Conservation (phyloP, 2,329 filamentous ascomycete species). For the Alternaria sp. region DNA sequence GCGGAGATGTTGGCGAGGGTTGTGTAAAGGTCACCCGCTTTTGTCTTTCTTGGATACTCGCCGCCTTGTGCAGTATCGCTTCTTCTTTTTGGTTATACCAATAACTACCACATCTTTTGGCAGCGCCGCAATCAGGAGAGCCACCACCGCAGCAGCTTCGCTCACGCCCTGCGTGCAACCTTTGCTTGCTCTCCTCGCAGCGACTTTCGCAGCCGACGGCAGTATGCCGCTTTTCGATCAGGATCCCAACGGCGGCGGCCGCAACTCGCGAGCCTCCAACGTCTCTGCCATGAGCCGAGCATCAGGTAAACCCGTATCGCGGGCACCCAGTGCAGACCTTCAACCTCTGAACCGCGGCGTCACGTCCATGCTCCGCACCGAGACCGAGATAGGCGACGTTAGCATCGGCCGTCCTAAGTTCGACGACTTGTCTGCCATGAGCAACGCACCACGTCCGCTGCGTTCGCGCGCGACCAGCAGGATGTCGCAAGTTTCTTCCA, state of each 20-base stretch:
- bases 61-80: constrained; percentile 22
- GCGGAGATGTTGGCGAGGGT: constrained; percentile 16
- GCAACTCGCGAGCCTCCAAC: constrained; percentile 56
- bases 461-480: constrained; percentile 45
- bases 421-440: constrained; percentile 46
- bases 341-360: constrained; percentile 47
- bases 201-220: constrained; percentile 1
- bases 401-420: constrained; percentile 37
- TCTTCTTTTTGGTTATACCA: constrained; percentile 25
- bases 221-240: constrained; percentile 54
- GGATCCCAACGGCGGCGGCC: constrained; percentile 54
- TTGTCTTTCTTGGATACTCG: constrained; percentile 27
- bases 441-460: constrained; percentile 44
- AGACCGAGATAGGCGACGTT: constrained; percentile 57
- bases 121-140: constrained; percentile 10
- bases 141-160: neutral
- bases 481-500: constrained; percentile 49
- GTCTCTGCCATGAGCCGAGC: constrained; percentile 49
- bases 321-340: constrained; percentile 37
- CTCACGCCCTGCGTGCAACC: neutral
- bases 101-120: constrained; percentile 25
- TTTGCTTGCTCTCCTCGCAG: neutral
- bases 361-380: constrained; percentile 58
- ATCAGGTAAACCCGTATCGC: constrained; percentile 35
- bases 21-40: constrained; percentile 21